Evolutionary conservation across 306 rosid species (phyloP), one percentile per base, ranked within the genome.

Genomic region (Rosa rugosa): DNA sequence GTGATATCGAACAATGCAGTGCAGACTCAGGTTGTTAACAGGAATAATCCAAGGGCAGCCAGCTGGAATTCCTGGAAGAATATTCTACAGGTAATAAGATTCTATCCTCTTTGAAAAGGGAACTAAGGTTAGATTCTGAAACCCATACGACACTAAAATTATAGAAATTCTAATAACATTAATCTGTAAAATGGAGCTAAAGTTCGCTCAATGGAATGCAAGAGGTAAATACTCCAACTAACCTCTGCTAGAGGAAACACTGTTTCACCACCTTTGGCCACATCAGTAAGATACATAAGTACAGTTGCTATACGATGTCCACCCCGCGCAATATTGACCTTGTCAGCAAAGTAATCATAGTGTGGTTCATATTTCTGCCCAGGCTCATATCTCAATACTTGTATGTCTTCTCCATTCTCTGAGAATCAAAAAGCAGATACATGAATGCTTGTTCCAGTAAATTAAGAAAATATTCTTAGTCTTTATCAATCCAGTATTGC

Each of bases 351-450:
- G 93, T 90, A 96, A 86, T 96, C 99, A 41, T 84, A 86, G 83
- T 96, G 99, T 1, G 92, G 94, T 57, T 93, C 98, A 67, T 96
- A 96, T 87, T 90, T 96, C 92, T 96, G 99, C 46, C 99, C 99
- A 78, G 86, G 92, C 83, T 96, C 99, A 81, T 93, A 96, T 80
- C 97, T 92, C 83, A 96, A 84, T 41, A 96, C 97, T 88, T 96
- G 99, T n/a, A 93, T 93, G 85, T 93, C 98, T 78, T 96, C 99
- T 42, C 99, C 99, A 88, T 96, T 96, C 84, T 93, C 99, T 96
- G 92, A 85, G 83, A 85, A 79, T 68, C 27, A 85, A 86, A 40
- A 73, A 79, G 38, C 27, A 63, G 34, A 78, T 18, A 72, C 45
- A 72, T 78, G 71, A 72, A 78, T 64, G 59, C 31, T 9, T 75